A percentile compares a stretch with the other conserved stretches of the same genome.
These are phyloP conservation scores for Coix lacrymajobi DNA, from an alignment of 176 grass and related monocot genomes.

Conservation along the genomic window DNA sequence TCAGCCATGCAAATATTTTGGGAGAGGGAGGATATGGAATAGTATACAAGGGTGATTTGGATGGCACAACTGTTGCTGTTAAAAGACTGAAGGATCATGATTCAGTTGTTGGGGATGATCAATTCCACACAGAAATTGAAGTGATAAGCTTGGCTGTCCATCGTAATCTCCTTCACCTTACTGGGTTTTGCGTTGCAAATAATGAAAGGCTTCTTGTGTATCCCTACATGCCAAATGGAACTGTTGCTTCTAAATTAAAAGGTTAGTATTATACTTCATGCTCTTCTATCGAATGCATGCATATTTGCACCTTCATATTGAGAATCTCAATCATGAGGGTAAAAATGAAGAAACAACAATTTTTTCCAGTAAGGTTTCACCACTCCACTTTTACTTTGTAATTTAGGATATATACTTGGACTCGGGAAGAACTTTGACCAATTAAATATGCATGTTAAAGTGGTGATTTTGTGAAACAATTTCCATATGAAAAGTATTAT, in stretches of 20 bases:
- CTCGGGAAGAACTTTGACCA: not conserved
- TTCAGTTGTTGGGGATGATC: conserved; percentile 38
- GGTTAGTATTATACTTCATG: conserved; percentile 40
- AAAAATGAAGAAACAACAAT: not conserved
- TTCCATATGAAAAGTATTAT: not conserved
- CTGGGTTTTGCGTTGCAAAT: conserved; percentile 56
- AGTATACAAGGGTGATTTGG: conserved; percentile 67
- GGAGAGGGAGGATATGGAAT: conserved; percentile 81
- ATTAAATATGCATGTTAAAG: not conserved
- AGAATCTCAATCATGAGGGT: not conserved
- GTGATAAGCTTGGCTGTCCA: conserved; percentile 83
- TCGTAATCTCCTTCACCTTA: conserved; percentile 67
- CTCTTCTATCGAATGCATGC: not conserved
- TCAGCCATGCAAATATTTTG: conserved; percentile 64
- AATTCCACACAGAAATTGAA: conserved; percentile 85
- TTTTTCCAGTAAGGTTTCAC: not conserved
- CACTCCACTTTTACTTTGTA: not conserved
- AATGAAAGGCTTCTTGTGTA: conserved; percentile 78
- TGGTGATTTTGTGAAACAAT: not conserved
- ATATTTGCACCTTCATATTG: not conserved
- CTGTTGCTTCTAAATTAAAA: conserved; percentile 68
- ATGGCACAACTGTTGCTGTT: conserved; percentile 52
- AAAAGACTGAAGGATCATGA: conserved; percentile 57
- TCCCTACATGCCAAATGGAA: conserved; percentile 74
- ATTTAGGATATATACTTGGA: not conserved